Base-by-base conservation (phyloP, 2,329 filamentous ascomycete species). In the Calonectria fujianensis region DNA sequence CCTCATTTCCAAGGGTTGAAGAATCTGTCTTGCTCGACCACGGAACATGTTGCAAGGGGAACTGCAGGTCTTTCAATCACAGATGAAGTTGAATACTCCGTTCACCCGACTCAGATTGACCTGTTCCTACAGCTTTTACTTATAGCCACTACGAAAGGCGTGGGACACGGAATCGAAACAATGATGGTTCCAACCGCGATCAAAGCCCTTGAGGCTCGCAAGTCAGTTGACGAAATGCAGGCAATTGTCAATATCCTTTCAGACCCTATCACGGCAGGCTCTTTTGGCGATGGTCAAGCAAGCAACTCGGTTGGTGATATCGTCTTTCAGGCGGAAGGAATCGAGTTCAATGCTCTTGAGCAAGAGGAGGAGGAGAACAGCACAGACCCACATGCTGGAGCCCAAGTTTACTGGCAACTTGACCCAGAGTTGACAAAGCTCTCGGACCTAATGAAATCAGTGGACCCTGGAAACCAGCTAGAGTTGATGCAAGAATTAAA, bases 41-140 rank as follows among this genome's bases (percentile, higher is more conserved):
- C 16, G 8, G 50, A 54, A 16, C 13, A 31, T 1, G 50, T 45
- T 13, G 61, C 72, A 14, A n/a, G 35, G 16, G 61, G 29, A 67
- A 72, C 50, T 18, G 73, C 69, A 16, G 32, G 48, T n/a, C 37
- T 63, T 16, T 64, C 70, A 9, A 41, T 57, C 7, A 27, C 51
- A 6, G 68, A 69, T 31, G 74, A 76, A 41, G 24, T 52, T 32
- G 61, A 52, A 27, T 74, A 76, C 37, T 37, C 72, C 16, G 32
- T 76, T n/a, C 74, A 76, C 37, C 74, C 74, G 11, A 74, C 69
- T 14, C 51, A 69, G 39, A 67, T 76, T 48, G 74, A 76, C 64
- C 18, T 41, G 27, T 52, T 72, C 39, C 37, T 76, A 29, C 74
- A 76, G 35, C 65, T 76, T 27, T 32, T 72, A 8, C 45, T 61